phyloP scores from a whole-genome alignment of 352 stramenopile genomes.

The Elongisporangium senticosum region DNA sequence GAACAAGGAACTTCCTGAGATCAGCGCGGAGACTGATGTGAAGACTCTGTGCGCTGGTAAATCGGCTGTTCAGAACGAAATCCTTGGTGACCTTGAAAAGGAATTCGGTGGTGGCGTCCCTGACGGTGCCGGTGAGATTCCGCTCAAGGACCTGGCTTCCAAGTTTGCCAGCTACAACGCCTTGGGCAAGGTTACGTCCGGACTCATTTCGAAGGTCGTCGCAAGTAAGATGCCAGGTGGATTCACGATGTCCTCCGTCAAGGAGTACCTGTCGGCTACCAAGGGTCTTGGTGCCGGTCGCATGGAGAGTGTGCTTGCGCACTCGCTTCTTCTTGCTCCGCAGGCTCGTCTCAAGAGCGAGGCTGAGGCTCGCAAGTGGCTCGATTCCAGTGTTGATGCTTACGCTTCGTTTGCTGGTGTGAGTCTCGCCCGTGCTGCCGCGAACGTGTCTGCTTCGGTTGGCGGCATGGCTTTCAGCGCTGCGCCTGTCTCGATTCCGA shows the following conservation, averaged over 20 bases:
- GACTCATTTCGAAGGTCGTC: conserved; percentile 71
- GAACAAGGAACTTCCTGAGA: conserved; percentile 67
- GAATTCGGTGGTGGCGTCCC: conserved; percentile 71
- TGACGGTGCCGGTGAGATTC: conserved; percentile 67
- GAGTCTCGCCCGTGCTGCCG: conserved; percentile 29
- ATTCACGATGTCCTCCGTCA: conserved; percentile 78
- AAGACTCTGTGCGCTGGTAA: conserved; percentile 82
- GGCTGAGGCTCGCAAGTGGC: conserved; percentile 67
- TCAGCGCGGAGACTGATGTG: conserved; percentile 67
- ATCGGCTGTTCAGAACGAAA: conserved; percentile 85
- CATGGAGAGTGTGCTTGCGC: conserved; percentile 71
- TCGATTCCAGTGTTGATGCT: conserved; percentile 61
- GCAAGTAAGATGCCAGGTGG: conserved; percentile 79
- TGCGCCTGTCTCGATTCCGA: conserved; percentile 42
- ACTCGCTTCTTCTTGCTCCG: conserved; percentile 57
- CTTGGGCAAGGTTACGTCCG: conserved; percentile 61
- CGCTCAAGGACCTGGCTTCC: conserved; percentile 60
- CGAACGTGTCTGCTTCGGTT: conserved; percentile 9
- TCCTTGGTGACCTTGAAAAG: conserved; percentile 83
- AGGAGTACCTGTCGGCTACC: conserved; percentile 49
- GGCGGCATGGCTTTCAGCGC: conserved; percentile 31
- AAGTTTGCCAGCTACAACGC: conserved; percentile 68
- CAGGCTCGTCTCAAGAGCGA: conserved; percentile 68
- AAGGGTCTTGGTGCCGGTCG: conserved; percentile 64
- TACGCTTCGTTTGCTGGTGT: conserved; percentile 77